Evolutionary conservation across 257 asterid genomes (phyloP), one percentile per base, ranked within the genome.

Genomic region (Nicotiana undulata): DNA sequence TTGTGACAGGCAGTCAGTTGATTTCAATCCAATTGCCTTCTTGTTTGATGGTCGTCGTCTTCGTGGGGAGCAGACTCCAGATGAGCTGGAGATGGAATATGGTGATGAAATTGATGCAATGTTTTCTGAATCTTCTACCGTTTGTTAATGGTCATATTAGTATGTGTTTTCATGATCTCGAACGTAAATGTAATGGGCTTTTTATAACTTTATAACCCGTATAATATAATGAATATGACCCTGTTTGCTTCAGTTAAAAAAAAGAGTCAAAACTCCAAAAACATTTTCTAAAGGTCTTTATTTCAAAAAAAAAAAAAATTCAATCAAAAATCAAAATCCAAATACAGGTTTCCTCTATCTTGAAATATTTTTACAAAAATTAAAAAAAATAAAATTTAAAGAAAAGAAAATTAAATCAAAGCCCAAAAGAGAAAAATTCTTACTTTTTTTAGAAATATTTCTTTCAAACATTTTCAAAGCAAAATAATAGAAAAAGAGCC

Each of bases 1-100:
- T 24, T 88, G 91, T 83, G 90, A 90, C 46, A 81, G 89, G 3
- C 87, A 84, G 37, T 86, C 90, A 0, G 88, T 87, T 64, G 91
- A 88, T 65, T 22, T 84, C 59, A 83, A 77, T n/a, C 79, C 88
- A 11, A 83, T 86, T 79, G 91, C 89, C 9, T 90, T 90, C 72
- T 85, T 88, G 52, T 90, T 88, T 85, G 93, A 90, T 56, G 91
- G 93, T 16, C 89, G 95, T 46, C 89, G 92, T 26, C 88, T 91
- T 22, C 85, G 91, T 2, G 87, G 79, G 16, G 93, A 89, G 85
- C 92, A 91, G 40, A 87, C 95, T 61, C 95, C 95, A 1, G 89
- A 88, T 80, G 95, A 85, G 86, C 85, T 85, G 24, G 83, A 81
- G 75, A 83, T 85, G 88, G 86, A 83, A 67, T 85, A 83, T 44